Base-by-base conservation (phyloP, 371 early-diverging fungal genomes). In the Mortierella sp. region DNA sequence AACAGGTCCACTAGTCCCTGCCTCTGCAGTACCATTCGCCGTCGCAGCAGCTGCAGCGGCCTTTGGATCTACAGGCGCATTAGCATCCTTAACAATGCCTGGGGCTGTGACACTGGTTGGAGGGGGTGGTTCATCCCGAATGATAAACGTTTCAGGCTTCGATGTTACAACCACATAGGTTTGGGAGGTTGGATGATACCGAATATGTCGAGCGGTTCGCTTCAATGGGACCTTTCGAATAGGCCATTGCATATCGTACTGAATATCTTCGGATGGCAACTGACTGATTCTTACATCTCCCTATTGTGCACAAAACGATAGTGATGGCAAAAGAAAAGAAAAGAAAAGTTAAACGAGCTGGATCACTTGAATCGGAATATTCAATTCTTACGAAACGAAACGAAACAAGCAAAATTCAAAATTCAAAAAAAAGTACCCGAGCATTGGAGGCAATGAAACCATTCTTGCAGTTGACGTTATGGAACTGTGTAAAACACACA, bases 231-330 rank as follows among this genome's bases (percentile, higher is more conserved):
- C 87, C 70, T 92, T 93, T 69, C 93, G 93, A 62, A 93, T 81
- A 0, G 97, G 94, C 96, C 96, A 96, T 44, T 92, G 90, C 72
- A 90, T 76, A 70, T 97, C 96, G 65, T 91, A 94, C 47, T 89
- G 90, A 25, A 94, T 83, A 43, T 84, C 84, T 18, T 93, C 89
- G 18, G 85, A 81, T 7, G 93, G 94, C 26, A 97, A 86, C 45
- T 89, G 83, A 28, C 91, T 87, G 44, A 98, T 84, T 4, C 93
- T 86, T 43, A 96, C 81, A 2, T 81, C 72, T 1, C 90, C 87
- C 89, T 93, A 75, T n/a, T n/a, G n/a, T n/a, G n/a, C n/a, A 15
- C 25, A 26, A 7, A n/a, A 29, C 46, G 44, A 25, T 7, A 7
- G 53, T 37, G 19, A n/a, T n/a, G n/a, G n/a, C n/a, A n/a, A n/a